Evolutionary conservation across 2,329 filamentous ascomycete genomes (phyloP).

Genomic region (Hypoxylon sp.): DNA sequence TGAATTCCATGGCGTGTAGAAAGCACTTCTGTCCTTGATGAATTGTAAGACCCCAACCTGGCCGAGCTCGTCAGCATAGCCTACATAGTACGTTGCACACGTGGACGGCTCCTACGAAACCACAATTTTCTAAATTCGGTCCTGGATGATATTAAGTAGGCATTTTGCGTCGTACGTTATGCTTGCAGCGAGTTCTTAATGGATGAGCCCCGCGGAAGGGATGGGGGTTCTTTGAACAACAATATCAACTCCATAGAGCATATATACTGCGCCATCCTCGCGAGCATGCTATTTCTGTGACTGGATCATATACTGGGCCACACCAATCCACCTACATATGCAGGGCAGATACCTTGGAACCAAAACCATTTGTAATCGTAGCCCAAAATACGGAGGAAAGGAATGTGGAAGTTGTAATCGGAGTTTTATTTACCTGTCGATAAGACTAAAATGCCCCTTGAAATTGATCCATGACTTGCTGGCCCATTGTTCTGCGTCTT

Average conservation of each 20-base stretch:
- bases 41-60: constrained; percentile 6
- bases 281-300: constrained; percentile 17
- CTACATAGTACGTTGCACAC: constrained; percentile 25
- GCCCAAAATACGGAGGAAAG: constrained; percentile 6
- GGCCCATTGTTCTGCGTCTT: constrained; percentile 71
- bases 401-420: neutral
- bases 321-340: constrained; percentile 8
- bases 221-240: constrained; percentile 1
- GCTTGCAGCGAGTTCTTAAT: constrained; percentile 2
- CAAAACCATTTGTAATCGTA: constrained; percentile 1
- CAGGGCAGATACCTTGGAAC: constrained; percentile 17
- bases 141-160: neutral
- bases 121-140: constrained; percentile 20
- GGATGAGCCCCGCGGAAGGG: constrained; percentile 3
- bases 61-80: constrained; percentile 22
- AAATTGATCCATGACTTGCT: constrained; percentile 75
- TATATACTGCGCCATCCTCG: constrained; percentile 12
- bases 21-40: constrained; percentile 16
- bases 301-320: constrained; percentile 9
- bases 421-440: constrained; percentile 12
- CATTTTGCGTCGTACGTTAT: neutral
- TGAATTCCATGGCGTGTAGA: constrained; percentile 11
- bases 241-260: neutral
- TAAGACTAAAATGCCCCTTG: constrained; percentile 60
- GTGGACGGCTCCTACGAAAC: constrained; percentile 23